Evolutionary conservation across 1,139 yeast species (phyloP), one percentile per base, ranked within the genome.

Genomic region (Yamadazyma buinensis): DNA sequence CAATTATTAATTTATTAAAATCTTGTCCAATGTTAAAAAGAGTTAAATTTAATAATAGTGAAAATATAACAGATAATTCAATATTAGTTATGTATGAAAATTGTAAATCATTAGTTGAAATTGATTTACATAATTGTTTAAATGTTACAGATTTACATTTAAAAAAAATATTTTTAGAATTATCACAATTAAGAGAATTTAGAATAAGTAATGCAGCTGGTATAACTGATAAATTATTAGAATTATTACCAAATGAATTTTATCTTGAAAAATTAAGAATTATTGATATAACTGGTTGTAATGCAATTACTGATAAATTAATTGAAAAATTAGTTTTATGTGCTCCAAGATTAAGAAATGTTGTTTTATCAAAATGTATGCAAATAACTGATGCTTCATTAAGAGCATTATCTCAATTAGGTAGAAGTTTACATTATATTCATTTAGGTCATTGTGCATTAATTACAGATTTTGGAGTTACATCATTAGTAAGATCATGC

Each of bases 361-460:
- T 92, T 28, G 92, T 86, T 10, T 68, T 92, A 40, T 90, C 95
- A 5, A 92, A 92, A 58, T 92, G 98, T 63, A 70, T 80, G 57
- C 83, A 83, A 53, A 78, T 92, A 21, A 87, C 97, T 1, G 97
- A 92, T 64, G 75, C 82, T 1, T 80, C 95, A 2, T 66, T 92
- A 29, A 69, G 80, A 39, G 81, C 88, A 15, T 68, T 88, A 44
- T 71, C 94, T 10, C 73, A 70, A 32, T 66, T 90, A 39, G 95
- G 95, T 7, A 79, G 86, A 52, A 82, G 83, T 49, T 67, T 92
- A 47, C 97, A 90, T 55, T 87, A 88, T 50, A 72, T 92, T 37
- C 98, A 92, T 61, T 72, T 92, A 44, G 97, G 97, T 18, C 98
- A 92, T 63, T 92, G 98, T 64, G 77, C 81, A 34, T 77, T 83